Evolutionary conservation across 352 stramenopile species (phyloP), one percentile per base, ranked within the genome.

Genomic region (Pelagophyceae sp.): DNA sequence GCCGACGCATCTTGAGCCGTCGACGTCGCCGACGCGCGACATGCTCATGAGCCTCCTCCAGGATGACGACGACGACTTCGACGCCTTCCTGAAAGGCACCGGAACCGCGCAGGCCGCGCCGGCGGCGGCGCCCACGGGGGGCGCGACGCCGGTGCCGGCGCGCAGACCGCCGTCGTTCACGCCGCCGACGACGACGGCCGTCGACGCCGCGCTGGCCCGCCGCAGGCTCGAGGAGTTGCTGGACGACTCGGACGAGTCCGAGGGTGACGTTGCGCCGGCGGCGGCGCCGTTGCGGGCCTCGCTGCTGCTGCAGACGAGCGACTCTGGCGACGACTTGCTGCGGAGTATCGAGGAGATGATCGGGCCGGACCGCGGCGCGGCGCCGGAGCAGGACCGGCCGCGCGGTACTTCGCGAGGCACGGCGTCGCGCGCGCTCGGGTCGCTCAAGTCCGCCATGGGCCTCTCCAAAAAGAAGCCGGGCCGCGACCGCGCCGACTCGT

Each of bases 211-310:
- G 15, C 2, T 31, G 54, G 54, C 54, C 15, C 54, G 54, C 15
- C 6, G 54, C 15, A 15, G 54, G 15, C 54, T 71, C 61, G 61
- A 71, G 61, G 61, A 71, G 61, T 31, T 71, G 29, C 61, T 71
- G n/a, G 61, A 63, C 54, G 54, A 63, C 54, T 15, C 19, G 19
- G 58, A 65, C 23, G 58, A 65, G 6, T 27, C 37, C 61, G 61
- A 2, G 19, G 61, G 2, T 3, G 45, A 11, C 45, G 11, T 23
- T 54, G 45, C 45, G 45, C 23, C 45, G 45, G 45, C 45, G 45
- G 11, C 45, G 45, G 45, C 45, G 23, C 23, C 45, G 45, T 23
- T 23, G 45, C 45, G 23, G 45, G 45, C 23, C 11, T 54, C 11
- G 45, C 29, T 25, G 61, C 61, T 27, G 61, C 29, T 11, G 29